phyloP scores from a whole-genome alignment of 768 basidiomycete species.

The Crepidotus variabilis region DNA sequence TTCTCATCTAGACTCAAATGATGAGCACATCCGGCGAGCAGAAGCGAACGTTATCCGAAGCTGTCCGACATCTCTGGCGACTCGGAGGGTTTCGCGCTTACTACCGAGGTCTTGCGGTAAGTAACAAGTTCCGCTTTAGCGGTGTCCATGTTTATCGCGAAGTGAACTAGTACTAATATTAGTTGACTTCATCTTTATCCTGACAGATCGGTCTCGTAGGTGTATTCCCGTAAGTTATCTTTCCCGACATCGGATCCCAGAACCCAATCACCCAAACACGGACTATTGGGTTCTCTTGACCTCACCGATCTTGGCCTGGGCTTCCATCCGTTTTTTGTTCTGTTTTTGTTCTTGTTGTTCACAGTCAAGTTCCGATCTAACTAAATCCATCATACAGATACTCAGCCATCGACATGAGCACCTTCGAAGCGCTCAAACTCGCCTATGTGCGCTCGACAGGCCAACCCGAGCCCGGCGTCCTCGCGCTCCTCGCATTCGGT shows the following conservation, averaged over 20 bases:
- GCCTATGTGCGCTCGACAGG: constrained; percentile 85
- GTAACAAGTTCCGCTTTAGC: constrained; percentile 24
- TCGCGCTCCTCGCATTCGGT: constrained; percentile 86
- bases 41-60: constrained; percentile 53
- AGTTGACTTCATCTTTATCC: constrained; percentile 3
- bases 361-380: not conserved
- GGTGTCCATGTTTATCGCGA: not conserved
- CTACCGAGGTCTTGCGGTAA: constrained; percentile 86
- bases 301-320: not conserved
- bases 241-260: not conserved
- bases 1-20: constrained; percentile 73
- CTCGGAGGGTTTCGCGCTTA: constrained; percentile 80
- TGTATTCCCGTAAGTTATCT: constrained; percentile 79
- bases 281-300: not conserved
- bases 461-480: constrained; percentile 84
- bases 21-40: constrained; percentile 79
- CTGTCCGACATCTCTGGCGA: constrained; percentile 71
- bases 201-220: constrained; percentile 87
- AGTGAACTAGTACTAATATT: not conserved
- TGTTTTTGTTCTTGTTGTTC: too few relatives aligned
- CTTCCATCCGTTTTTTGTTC: not conserved
- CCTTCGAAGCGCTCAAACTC: constrained; percentile 93
- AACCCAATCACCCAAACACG: not conserved
- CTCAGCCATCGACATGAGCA: constrained; percentile 96
- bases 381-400: constrained; percentile 40